Percentiles rank a stretch among this genome's conserved stretches.
Conservation (phyloP, 2,329 filamentous ascomycete genomes). For the Trichothecium roseum region DNA sequence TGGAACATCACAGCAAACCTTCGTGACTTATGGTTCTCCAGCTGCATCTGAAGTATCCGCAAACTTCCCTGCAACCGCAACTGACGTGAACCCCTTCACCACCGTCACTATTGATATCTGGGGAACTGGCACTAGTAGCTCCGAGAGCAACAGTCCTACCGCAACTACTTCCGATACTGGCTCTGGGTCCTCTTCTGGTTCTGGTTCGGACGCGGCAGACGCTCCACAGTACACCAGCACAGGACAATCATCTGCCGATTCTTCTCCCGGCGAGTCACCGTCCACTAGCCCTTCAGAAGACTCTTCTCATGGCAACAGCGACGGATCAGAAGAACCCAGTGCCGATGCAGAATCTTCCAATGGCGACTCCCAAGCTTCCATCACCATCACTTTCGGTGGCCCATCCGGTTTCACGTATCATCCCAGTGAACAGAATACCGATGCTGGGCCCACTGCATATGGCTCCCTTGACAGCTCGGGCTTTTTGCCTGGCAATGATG, state of each 20-base stretch:
- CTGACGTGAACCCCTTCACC: slow-evolving; percentile 19
- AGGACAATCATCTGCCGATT: not conserved
- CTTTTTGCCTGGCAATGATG: no score
- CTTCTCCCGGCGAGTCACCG: not conserved
- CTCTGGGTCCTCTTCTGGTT: slow-evolving; percentile 5
- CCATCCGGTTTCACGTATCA: not conserved
- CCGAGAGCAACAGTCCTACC: slow-evolving; percentile 1
- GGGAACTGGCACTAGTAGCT: slow-evolving; percentile 10
- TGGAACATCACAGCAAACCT: slow-evolving; percentile 6
- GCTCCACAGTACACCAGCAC: not conserved
- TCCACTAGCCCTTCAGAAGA: not conserved
- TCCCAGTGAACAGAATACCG: not conserved
- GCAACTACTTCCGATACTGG: slow-evolving; percentile 4
- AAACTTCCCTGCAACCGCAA: slow-evolving; percentile 4
- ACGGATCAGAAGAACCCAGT: no score
- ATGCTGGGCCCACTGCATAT: not conserved
- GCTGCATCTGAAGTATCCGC: slow-evolving; percentile 6
- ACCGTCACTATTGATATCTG: slow-evolving; percentile 25
- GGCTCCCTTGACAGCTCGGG: not conserved
- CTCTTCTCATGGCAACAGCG: not conserved
- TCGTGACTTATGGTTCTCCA: slow-evolving; percentile 9
- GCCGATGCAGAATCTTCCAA: no score
- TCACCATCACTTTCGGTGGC: not conserved
- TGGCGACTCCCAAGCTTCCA: no score
- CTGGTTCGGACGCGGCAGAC: not conserved